These are phyloP conservation scores for Luffa acutangula DNA, from an alignment of 306 rosid species.

Conservation along the genomic window DNA sequence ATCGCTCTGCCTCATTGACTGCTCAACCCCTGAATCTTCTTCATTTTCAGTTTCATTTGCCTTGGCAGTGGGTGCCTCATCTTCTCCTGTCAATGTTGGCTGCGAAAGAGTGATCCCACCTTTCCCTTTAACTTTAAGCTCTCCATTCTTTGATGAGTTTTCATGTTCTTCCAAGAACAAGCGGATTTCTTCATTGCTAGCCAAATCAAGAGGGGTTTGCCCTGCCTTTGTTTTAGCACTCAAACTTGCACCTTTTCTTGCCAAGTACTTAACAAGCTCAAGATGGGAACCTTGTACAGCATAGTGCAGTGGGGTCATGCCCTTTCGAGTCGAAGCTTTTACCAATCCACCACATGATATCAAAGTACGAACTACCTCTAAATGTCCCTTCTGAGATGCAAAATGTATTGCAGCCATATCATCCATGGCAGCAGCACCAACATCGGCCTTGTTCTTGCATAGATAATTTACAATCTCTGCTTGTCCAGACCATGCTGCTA, in stretches of 20 bases:
- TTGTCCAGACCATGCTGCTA: slow-evolving; percentile 93
- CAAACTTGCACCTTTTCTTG: slow-evolving; percentile 66
- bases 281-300: slow-evolving; percentile 76
- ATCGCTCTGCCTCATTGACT: slow-evolving; percentile 47
- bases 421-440: slow-evolving; percentile 89
- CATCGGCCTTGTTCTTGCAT: slow-evolving; percentile 83
- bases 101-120: slow-evolving; percentile 36
- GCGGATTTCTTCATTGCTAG: slow-evolving; percentile 52
- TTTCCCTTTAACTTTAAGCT: slow-evolving; percentile 21
- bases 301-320: slow-evolving; percentile 67
- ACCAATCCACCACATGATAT: slow-evolving; percentile 52
- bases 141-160: slow-evolving; percentile 31
- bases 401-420: slow-evolving; percentile 95
- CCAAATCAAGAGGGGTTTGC: slow-evolving; percentile 66
- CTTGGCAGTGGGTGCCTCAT: slow-evolving; percentile 25
- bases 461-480: slow-evolving; percentile 55
- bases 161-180: slow-evolving; percentile 47
- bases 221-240: slow-evolving; percentile 61
- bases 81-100: slow-evolving; percentile 21
- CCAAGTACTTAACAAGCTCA: slow-evolving; percentile 78
- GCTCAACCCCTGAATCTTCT: slow-evolving; percentile 24
- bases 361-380: slow-evolving; percentile 48
- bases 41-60: slow-evolving; percentile 20
- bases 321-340: slow-evolving; percentile 72
- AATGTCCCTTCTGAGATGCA: slow-evolving; percentile 88